phyloP scores from a whole-genome alignment of 2,329 filamentous ascomycete genomes.

The Leptographium lundbergii region DNA sequence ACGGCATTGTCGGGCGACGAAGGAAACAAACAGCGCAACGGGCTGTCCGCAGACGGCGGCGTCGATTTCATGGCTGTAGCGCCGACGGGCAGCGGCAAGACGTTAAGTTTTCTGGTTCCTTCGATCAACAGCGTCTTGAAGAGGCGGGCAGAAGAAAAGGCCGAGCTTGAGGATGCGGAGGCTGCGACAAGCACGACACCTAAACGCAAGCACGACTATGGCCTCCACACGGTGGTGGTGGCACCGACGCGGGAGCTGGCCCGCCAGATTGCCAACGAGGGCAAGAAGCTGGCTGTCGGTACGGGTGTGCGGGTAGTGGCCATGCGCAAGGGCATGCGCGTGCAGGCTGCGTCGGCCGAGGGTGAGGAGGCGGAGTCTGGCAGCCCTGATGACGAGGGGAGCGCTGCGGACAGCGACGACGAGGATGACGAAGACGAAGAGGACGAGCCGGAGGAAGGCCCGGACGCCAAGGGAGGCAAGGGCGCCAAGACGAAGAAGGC shows the following conservation, averaged over 20 bases:
- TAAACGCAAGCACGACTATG: constrained; percentile 22
- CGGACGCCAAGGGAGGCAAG: not conserved
- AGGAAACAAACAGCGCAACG: constrained; percentile 11
- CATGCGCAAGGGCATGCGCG: constrained; percentile 74
- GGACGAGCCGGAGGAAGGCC: constrained; percentile 16
- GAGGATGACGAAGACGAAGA: constrained; percentile 14
- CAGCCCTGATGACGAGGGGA: not conserved
- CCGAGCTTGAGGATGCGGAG: constrained; percentile 26
- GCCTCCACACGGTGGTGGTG: constrained; percentile 56
- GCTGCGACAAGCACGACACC: constrained; percentile 13
- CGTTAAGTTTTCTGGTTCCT: constrained; percentile 81
- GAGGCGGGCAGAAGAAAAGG: constrained; percentile 33
- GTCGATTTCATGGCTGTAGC: constrained; percentile 80
- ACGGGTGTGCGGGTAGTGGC: constrained; percentile 69
- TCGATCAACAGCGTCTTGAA: constrained; percentile 64
- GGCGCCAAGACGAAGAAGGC: constrained; percentile 12
- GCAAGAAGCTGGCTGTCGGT: constrained; percentile 57
- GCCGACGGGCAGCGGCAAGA: constrained; percentile 94
- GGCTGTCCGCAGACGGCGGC: constrained; percentile 18
- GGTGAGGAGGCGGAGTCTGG: constrained; percentile 15
- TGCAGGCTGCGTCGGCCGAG: constrained; percentile 32
- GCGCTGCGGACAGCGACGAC: constrained; percentile 12
- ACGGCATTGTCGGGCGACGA: constrained; percentile 12
- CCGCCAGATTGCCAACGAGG: constrained; percentile 73
- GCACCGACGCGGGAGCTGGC: constrained; percentile 71